These are phyloP conservation scores for Cichorium intybus DNA, from an alignment of 140 eudicot species.

Conservation along the genomic window DNA sequence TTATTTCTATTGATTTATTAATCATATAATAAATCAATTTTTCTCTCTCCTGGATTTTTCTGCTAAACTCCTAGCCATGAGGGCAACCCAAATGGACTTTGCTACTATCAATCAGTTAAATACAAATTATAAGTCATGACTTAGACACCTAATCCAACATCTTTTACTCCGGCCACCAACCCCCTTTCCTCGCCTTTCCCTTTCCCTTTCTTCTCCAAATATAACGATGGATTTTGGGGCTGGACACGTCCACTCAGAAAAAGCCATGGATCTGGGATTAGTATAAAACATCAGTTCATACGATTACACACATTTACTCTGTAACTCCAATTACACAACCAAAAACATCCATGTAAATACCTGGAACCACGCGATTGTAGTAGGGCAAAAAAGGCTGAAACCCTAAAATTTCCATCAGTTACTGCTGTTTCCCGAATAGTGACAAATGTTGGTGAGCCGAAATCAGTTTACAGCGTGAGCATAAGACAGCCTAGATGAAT, in stretches of 20 bases:
- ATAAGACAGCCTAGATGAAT: conserved; percentile 55
- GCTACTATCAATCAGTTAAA: too few species aligned
- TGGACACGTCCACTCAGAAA: conserved; percentile 89
- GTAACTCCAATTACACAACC: conserved; percentile 67
- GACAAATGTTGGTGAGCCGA: conserved; percentile 68
- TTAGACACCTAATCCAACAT: too few species aligned
- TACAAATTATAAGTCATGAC: too few species aligned
- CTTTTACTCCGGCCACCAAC: too few species aligned
- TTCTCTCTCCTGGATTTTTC: too few species aligned
- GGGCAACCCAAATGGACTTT: too few species aligned
- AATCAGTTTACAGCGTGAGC: conserved; percentile 54
- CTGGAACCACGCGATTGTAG: conserved; percentile 57
- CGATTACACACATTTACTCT: conserved; percentile 73
- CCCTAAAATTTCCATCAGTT: conserved; percentile 72
- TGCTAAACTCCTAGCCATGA: too few species aligned
- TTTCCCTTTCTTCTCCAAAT: too few species aligned
- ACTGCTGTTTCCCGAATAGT: conserved; percentile 66
- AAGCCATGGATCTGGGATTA: conserved; percentile 91
- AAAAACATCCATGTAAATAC: conserved; percentile 72
- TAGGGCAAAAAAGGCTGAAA: conserved; percentile 67
- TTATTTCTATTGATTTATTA: too few species aligned
- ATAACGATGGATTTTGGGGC: conserved; percentile 91
- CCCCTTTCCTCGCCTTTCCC: too few species aligned
- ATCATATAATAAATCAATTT: too few species aligned
- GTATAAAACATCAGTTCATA: conserved; percentile 64